These are phyloP conservation scores for Cryptococcus depauperatus DNA, from an alignment of 1,284 basidiomycete species.

Conservation along the genomic window DNA sequence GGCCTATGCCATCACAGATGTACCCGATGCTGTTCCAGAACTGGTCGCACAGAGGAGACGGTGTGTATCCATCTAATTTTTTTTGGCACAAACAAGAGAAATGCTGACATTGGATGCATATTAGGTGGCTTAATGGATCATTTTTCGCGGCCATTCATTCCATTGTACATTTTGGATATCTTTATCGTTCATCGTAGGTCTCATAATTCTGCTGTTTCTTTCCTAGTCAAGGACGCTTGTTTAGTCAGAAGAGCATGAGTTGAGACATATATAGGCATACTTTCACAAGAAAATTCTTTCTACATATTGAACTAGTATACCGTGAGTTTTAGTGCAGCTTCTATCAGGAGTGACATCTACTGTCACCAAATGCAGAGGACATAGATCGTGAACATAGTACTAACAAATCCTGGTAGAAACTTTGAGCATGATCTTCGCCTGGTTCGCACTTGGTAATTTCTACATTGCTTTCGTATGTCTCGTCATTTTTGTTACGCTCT, in stretches of 20 bases:
- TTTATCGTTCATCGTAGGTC: conserved; percentile 69
- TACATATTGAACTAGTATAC: conserved; percentile 95
- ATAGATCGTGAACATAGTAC: no score
- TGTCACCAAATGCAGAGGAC: no score
- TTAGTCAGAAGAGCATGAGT: no score
- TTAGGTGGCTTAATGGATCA: conserved; percentile 57
- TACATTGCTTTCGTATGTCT: conserved; percentile 67
- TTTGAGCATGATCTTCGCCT: conserved; percentile 83
- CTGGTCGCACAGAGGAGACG: conserved; percentile 71
- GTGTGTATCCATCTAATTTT: conserved; percentile 51
- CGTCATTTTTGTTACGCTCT: background rate
- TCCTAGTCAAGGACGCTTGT: no score
- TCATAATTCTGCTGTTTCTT: no score
- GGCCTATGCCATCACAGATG: conserved; percentile 92
- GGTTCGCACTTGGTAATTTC: conserved; percentile 85
- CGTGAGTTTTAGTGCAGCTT: background rate
- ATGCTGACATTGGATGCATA: background rate
- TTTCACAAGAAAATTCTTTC: conserved; percentile 79
- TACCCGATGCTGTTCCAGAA: conserved; percentile 86
- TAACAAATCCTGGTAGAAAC: conserved; percentile 47
- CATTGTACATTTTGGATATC: conserved; percentile 86
- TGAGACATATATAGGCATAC: conserved; percentile 50
- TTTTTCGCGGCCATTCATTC: conserved; percentile 98
- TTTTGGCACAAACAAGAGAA: background rate
- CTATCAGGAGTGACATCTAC: background rate